Evolutionary conservation across 2,329 filamentous ascomycete genomes (phyloP).

Genomic region (Colletotrichum caudatum): DNA sequence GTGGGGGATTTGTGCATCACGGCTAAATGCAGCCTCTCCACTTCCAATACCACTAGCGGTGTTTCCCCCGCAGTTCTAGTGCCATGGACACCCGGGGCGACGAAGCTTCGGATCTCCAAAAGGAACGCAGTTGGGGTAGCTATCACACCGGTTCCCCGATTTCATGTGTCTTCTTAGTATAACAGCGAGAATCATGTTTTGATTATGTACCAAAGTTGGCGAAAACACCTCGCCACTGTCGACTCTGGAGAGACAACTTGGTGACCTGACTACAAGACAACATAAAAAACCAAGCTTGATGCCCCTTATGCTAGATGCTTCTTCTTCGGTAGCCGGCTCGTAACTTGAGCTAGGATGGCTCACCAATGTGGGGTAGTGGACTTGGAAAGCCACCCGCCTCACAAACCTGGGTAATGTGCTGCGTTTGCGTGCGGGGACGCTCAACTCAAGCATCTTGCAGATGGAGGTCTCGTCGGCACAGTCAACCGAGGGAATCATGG

Average conservation of each 20-base stretch:
- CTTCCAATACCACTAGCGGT: constrained; percentile 25
- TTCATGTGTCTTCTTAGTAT: neutral
- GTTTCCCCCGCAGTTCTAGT: constrained; percentile 34
- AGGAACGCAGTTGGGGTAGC: constrained; percentile 27
- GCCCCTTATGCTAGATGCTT: neutral
- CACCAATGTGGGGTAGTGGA: constrained; percentile 21
- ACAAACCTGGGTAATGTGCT: constrained; percentile 5
- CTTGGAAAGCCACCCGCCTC: constrained; percentile 15
- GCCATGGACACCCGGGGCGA: constrained; percentile 11
- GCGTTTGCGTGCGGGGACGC: constrained; percentile 38
- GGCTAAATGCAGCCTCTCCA: constrained; percentile 42
- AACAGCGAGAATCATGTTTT: neutral
- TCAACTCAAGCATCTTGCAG: constrained; percentile 17
- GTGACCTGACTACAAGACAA: neutral
- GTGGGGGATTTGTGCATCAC: constrained; percentile 22
- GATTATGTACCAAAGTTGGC: neutral
- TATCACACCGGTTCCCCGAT: neutral
- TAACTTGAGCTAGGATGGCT: neutral
- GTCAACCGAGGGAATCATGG: constrained; percentile 12
- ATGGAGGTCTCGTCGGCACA: constrained; percentile 9
- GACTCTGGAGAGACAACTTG: neutral
- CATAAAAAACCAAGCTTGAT: too few relatives aligned
- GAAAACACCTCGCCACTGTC: neutral
- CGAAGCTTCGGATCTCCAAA: constrained; percentile 19
- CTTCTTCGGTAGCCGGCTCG: constrained; percentile 8